Conservation (phyloP, 2,329 filamentous ascomycete genomes). For the Dothideomycetidae sp. region DNA sequence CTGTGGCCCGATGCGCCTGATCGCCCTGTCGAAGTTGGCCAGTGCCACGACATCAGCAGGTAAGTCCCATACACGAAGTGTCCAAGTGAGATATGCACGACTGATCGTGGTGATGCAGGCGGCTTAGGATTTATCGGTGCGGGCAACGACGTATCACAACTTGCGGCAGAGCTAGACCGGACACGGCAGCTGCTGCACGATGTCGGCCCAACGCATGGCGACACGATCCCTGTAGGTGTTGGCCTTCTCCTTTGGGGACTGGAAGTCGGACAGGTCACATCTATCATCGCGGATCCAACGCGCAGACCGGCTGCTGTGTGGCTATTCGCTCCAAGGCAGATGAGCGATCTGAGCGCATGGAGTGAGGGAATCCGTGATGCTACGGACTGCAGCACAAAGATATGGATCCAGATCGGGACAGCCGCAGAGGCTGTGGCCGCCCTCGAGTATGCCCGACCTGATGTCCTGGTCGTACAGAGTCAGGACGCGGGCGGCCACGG, state of each 20-base stretch:
- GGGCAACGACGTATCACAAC: constrained; percentile 23
- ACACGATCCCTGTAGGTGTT: constrained; percentile 39
- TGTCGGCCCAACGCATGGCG: constrained; percentile 6
- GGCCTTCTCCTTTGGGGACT: constrained; percentile 44
- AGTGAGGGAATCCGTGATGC: constrained; percentile 19
- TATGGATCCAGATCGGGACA: constrained; percentile 49
- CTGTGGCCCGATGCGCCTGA: constrained; percentile 54
- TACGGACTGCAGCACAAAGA: constrained; percentile 26
- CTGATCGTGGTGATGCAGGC: constrained; percentile 15
- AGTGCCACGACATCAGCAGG: constrained; percentile 43
- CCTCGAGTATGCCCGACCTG: constrained; percentile 31
- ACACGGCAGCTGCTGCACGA: constrained; percentile 15
- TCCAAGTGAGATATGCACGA: not conserved
- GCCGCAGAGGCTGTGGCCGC: constrained; percentile 41
- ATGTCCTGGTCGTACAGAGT: constrained; percentile 49
- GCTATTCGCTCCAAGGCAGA: constrained; percentile 46
- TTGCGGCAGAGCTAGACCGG: constrained; percentile 17
- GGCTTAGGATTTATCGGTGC: constrained; percentile 31
- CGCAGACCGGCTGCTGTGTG: constrained; percentile 48
- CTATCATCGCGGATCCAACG: constrained; percentile 32
- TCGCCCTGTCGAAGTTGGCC: constrained; percentile 42
- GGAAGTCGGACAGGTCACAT: constrained; percentile 31
- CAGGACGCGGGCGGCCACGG: constrained; percentile 53
- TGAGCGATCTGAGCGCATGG: constrained; percentile 26
- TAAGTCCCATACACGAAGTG: not conserved